phyloP scores from a whole-genome alignment of 208 protist species.

The Acanthamoeba quina region DNA sequence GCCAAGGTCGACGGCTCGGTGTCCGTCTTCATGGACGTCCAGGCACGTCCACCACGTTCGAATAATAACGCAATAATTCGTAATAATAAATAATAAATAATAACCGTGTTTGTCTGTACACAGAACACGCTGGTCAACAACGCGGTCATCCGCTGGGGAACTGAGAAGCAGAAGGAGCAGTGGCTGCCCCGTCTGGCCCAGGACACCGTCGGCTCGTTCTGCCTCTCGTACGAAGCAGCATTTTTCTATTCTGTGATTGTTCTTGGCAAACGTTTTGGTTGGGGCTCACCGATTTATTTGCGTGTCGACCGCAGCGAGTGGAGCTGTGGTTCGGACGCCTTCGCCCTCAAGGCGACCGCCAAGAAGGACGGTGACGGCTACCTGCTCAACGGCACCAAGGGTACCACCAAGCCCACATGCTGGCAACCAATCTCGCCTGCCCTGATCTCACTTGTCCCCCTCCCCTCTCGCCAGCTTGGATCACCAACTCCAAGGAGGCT shows the following conservation, averaged over 20 bases:
- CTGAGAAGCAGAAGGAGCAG: slow-evolving; percentile 90
- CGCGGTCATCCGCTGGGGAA: slow-evolving; percentile 85
- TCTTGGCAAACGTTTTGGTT: neutral
- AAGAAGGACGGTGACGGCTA: slow-evolving; percentile 88
- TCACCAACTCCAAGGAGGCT: slow-evolving; percentile 95
- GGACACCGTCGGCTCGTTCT: slow-evolving; percentile 80
- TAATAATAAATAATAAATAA: neutral
- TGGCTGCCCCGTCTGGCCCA: slow-evolving; percentile 93
- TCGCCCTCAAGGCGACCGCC: slow-evolving; percentile 93
- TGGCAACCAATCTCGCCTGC: neutral
- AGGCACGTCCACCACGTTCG: neutral
- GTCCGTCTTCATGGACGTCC: slow-evolving; percentile 82
- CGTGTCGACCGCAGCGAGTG: slow-evolving; percentile 1
- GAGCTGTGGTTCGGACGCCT: slow-evolving; percentile 94
- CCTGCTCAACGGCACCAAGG: slow-evolving; percentile 95
- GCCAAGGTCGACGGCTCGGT: slow-evolving; percentile 85
- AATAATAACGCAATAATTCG: neutral
- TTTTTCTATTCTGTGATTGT: neutral
- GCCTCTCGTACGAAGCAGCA: neutral
- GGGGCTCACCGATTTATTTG: too few relatives aligned
- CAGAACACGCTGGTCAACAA: slow-evolving; percentile 87
- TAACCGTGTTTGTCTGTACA: slow-evolving; percentile 55
- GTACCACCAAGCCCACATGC: neutral
- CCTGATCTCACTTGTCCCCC: neutral
- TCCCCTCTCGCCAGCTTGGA: slow-evolving; percentile 87